Base-by-base conservation (phyloP, 768 basidiomycete genomes). In the Russula abietina region DNA sequence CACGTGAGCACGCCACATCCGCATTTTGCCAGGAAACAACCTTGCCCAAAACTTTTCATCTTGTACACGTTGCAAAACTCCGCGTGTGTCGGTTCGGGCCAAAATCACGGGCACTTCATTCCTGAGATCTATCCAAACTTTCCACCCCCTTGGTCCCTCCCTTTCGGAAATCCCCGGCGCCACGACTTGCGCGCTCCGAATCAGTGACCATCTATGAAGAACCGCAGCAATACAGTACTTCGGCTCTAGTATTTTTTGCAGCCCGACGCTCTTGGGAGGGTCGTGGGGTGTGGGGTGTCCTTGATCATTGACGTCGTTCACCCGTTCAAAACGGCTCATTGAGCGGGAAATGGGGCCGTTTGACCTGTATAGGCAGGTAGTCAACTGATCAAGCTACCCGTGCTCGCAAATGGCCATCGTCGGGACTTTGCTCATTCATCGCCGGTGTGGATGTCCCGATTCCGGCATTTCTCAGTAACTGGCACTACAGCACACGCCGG, bases 1-100 rank as follows among this genome's bases (percentile, higher is more conserved):
- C 63, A 64, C 63, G 63, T 64, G 63, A 64, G 63, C 63, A 64
- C 63, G 63, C 63, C 63, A 64, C 63, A 64, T 60, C 58, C 63
- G 63, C 63, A 56, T 64, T 64, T 56, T 56, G 58, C 63, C 63
- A 60, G 63, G 63, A 50, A 55, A 64, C 48, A 39, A 51, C 57
- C 62, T 46, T 64, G 53, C 62, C 62, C 62, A 59, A 64, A 64
- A 41, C 54, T 45, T 64, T 60, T 64, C 63, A 60, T 60, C 59
- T 60, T 50, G 58, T 30, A 49, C 62, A 63, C 62, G 62, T 59
- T 64, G 63, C 63, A 64, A 64, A 54, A 55, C 63, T 64, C 63
- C 63, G 63, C 59, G 63, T 60, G 63, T 64, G 50, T 64, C 63
- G 63, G 63, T 64, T 55, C 53, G 46, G 46, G 54, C 63, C 58